Percentiles rank a stretch among this genome's conserved stretches.
Evolutionary conservation across 192 early-diverging fungal species (phyloP).

Genomic region (Linnemannia elongata): DNA sequence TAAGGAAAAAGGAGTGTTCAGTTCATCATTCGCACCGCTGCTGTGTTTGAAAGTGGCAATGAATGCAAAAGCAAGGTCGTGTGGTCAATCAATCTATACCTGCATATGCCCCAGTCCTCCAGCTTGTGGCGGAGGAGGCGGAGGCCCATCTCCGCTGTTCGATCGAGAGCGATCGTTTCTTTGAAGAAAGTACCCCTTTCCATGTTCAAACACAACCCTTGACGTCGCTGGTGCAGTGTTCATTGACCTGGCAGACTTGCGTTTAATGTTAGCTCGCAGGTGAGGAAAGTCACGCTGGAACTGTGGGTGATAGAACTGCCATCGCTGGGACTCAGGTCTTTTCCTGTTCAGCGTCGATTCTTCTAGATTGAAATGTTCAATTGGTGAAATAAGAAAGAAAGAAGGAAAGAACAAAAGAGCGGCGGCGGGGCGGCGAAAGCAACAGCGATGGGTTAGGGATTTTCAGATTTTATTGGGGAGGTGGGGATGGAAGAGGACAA

Average conservation of each 20-base stretch:
- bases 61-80: too few relatives aligned
- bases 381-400: not conserved
- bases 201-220: constrained; percentile 46
- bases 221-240: constrained; percentile 43
- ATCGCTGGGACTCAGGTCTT: constrained; percentile 75
- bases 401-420: not conserved
- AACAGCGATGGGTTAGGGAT: not conserved
- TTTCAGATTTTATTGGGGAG: not conserved
- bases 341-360: constrained; percentile 60
- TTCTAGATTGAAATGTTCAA: constrained; percentile 35
- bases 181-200: constrained; percentile 43
- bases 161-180: constrained; percentile 38
- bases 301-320: constrained; percentile 91
- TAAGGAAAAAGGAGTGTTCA: not conserved
- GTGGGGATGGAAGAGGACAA: not conserved
- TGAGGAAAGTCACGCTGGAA: constrained; percentile 82
- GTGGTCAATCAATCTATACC: not conserved
- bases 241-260: constrained; percentile 62
- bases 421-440: not conserved
- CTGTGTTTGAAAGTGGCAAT: not conserved
- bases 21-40: not conserved
- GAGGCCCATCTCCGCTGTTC: constrained; percentile 37
- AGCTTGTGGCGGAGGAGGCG: not conserved
- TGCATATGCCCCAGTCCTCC: not conserved
- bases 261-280: constrained; percentile 76